A percentile compares a stretch with the other conserved stretches of the same genome.
Conservation (phyloP, 495 filamentous ascomycete species). For the Margaritispora aquatica region DNA sequence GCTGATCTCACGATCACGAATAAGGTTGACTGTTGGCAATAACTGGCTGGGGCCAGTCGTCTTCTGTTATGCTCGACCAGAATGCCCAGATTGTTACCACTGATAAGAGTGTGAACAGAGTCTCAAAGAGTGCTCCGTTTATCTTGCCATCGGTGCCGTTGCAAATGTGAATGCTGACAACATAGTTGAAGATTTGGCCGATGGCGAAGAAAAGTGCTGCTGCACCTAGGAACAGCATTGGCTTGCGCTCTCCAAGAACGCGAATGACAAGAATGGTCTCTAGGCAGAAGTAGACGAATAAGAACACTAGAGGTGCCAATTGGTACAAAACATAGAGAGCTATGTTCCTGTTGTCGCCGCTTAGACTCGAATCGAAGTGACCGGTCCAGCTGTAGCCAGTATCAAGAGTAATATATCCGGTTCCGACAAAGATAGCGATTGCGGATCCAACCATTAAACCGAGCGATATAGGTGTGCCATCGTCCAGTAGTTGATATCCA, state of each 20-base stretch:
- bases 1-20: conserved; percentile 16
- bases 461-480: conserved; percentile 80
- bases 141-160: conserved; percentile 74
- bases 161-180: conserved; percentile 87
- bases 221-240: conserved; percentile 75
- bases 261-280: conserved; percentile 77
- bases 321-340: conserved; percentile 93
- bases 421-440: conserved; percentile 71
- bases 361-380: conserved; percentile 57
- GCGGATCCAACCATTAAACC: conserved; percentile 68
- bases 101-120: conserved; percentile 79
- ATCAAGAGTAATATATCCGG: conserved; percentile 92
- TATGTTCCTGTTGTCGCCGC: conserved; percentile 60
- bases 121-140: conserved; percentile 90
- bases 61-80: conserved; percentile 98
- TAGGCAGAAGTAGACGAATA: conserved; percentile 75
- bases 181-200: conserved; percentile 93
- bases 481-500: conserved; percentile 89
- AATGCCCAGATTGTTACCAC: conserved; percentile 86
- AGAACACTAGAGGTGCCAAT: conserved; percentile 80
- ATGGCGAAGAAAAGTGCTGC: conserved; percentile 80
- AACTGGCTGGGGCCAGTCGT: conserved; percentile 85
- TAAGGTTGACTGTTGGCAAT: conserved; percentile 1
- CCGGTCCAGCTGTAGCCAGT: conserved; percentile 83
- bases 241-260: conserved; percentile 77